Conservation (phyloP, 2,329 filamentous ascomycete species). For the Phaeosphaeria sp. region DNA sequence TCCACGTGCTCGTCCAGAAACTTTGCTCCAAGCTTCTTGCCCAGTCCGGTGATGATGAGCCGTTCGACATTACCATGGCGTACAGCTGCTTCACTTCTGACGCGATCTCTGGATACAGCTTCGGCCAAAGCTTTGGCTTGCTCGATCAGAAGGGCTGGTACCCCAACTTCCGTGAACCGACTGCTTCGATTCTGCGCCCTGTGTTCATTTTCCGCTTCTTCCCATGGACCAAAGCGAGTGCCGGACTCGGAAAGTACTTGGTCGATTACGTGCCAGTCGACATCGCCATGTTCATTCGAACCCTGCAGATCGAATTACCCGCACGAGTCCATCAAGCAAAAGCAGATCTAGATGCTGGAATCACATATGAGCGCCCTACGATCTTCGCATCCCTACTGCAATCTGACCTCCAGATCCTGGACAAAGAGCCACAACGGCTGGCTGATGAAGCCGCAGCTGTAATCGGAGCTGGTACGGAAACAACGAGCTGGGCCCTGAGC, state of each 20-base stretch:
- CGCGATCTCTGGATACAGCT: conserved; percentile 31
- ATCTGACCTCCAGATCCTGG: conserved; percentile 18
- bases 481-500: conserved; percentile 36
- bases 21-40: conserved; percentile 33
- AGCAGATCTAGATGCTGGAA: conserved; percentile 28
- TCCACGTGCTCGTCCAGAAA: conserved; percentile 25
- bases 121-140: conserved; percentile 30
- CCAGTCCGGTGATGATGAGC: conserved; percentile 19
- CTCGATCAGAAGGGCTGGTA: conserved; percentile 34
- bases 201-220: conserved; percentile 37
- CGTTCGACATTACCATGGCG: conserved; percentile 34
- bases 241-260: conserved; percentile 19
- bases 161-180: conserved; percentile 32
- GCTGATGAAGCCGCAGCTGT: conserved; percentile 40
- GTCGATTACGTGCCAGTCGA: conserved; percentile 29
- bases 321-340: conserved; percentile 26
- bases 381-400: conserved; percentile 29
- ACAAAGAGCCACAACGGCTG: conserved; percentile 33
- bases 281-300: conserved; percentile 25
- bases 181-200: conserved; percentile 20
- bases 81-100: conserved; percentile 36
- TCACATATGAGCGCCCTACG: conserved; percentile 30
- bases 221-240: conserved; percentile 27
- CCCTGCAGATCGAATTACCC: conserved; percentile 36
- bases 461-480: conserved; percentile 44